Evolutionary conservation across 805 yeast genomes (phyloP).

Genomic region (Limtongia smithiae): DNA sequence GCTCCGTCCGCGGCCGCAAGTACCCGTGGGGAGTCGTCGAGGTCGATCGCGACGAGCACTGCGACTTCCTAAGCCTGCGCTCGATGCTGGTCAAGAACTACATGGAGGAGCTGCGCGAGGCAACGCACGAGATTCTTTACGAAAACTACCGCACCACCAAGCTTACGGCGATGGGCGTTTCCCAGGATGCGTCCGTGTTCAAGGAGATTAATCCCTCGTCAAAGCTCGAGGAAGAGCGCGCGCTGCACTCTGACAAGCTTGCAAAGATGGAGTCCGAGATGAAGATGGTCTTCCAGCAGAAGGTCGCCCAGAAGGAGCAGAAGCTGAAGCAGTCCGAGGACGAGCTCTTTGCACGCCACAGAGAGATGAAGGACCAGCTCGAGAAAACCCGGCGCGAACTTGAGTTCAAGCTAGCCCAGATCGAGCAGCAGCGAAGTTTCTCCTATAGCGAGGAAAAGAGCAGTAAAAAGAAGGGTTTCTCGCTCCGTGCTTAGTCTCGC

Average conservation of each 20-base stretch:
- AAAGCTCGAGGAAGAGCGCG: slow-evolving; percentile 90
- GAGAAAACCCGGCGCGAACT: slow-evolving; percentile 81
- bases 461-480: slow-evolving; percentile 24
- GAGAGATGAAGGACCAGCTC: slow-evolving; percentile 94
- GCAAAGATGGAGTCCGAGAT: slow-evolving; percentile 93
- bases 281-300: slow-evolving; percentile 94
- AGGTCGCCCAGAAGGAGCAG: slow-evolving; percentile 94
- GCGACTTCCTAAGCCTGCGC: slow-evolving; percentile 85
- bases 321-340: slow-evolving; percentile 95
- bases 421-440: slow-evolving; percentile 40
- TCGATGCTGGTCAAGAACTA: slow-evolving; percentile 84
- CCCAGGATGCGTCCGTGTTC: slow-evolving; percentile 90
- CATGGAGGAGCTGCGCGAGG: slow-evolving; percentile 89
- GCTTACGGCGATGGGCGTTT: slow-evolving; percentile 74
- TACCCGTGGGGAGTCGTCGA: slow-evolving; percentile 87
- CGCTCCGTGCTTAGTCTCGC: slow-evolving; percentile 18
- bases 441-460: slow-evolving; percentile 15
- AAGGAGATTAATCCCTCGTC: slow-evolving; percentile 89
- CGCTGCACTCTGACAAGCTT: slow-evolving; percentile 87
- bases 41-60: slow-evolving; percentile 83
- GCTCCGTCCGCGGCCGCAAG: slow-evolving; percentile 63
- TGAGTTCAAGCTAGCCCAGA: slow-evolving; percentile 83
- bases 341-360: slow-evolving; percentile 90
- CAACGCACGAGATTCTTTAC: slow-evolving; percentile 69
- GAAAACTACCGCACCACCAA: slow-evolving; percentile 88